These are phyloP conservation scores for Penicillium lagena DNA, from an alignment of 495 filamentous ascomycete species.

Conservation along the genomic window DNA sequence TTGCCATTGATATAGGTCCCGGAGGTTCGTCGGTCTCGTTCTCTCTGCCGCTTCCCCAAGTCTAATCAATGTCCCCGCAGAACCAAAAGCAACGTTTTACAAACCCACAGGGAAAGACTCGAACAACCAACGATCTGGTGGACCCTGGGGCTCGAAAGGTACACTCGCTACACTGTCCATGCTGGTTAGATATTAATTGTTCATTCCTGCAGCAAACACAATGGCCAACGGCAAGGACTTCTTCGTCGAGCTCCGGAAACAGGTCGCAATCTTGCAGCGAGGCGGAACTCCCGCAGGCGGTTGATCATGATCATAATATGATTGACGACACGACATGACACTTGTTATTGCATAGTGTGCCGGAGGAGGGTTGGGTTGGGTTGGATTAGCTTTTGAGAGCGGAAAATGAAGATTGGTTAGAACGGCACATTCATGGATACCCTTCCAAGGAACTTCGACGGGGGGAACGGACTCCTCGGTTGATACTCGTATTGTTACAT, in stretches of 20 bases:
- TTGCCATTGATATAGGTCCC: conserved; percentile 13
- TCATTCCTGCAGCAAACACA: conserved; percentile 34
- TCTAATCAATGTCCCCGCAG: conserved; percentile 14
- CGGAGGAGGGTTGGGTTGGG: conserved; percentile 11
- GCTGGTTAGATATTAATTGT: neutral
- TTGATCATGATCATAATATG: conserved; percentile 13
- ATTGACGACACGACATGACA: too few relatives aligned
- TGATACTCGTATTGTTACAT: conserved; percentile 7
- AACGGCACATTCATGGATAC: conserved; percentile 27
- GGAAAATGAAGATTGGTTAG: conserved; percentile 4
- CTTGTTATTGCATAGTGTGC: conserved; percentile 15
- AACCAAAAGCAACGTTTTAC: conserved; percentile 30
- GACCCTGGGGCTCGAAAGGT: conserved; percentile 48
- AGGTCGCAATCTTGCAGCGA: conserved; percentile 37
- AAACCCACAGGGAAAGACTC: conserved; percentile 34
- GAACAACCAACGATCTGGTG: conserved; percentile 29
- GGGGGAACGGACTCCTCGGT: too few relatives aligned
- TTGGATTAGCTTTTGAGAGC: too few relatives aligned
- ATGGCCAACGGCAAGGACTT: conserved; percentile 52
- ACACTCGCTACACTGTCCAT: conserved; percentile 8
- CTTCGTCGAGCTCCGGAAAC: conserved; percentile 47
- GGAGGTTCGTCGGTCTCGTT: conserved; percentile 15
- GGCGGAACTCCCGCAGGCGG: conserved; percentile 36
- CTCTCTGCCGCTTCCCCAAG: neutral
- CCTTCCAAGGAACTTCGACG: conserved; percentile 3